phyloP scores from a whole-genome alignment of 2,329 filamentous ascomycete genomes.

The Diaporthe humulicola region DNA sequence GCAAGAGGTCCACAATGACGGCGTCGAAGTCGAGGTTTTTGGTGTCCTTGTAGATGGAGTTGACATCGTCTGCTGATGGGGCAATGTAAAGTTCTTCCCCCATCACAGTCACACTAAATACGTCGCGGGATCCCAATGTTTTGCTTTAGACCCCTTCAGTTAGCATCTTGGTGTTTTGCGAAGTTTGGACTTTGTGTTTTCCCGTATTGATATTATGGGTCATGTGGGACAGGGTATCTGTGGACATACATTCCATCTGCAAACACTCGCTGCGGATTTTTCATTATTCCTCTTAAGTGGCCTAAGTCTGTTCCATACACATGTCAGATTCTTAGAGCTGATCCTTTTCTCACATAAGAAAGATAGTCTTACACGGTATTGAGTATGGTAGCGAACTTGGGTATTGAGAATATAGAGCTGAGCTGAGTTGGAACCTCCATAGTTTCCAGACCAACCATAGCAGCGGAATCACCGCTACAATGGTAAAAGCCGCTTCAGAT shows the following conservation, averaged over 20 bases:
- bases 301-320: background rate
- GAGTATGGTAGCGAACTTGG: background rate
- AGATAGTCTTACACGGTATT: background rate
- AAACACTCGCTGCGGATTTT: background rate
- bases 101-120: background rate
- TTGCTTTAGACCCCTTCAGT: background rate
- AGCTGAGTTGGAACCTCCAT: background rate
- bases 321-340: background rate
- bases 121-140: background rate
- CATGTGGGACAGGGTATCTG: background rate
- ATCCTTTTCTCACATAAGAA: background rate
- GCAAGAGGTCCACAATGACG: background rate
- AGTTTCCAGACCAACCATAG: background rate
- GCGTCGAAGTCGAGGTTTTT: constrained; percentile 3
- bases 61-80: background rate
- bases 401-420: background rate
- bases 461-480: background rate
- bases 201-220: background rate
- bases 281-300: background rate
- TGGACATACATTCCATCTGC: background rate
- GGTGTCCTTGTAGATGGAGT: constrained; percentile 4
- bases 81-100: background rate
- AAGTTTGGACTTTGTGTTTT: no score
- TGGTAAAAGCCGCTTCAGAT: background rate
- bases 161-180: background rate